These are phyloP conservation scores for Blastocystis sp. DNA, from an alignment of 352 stramenopile species.

Conservation along the genomic window DNA sequence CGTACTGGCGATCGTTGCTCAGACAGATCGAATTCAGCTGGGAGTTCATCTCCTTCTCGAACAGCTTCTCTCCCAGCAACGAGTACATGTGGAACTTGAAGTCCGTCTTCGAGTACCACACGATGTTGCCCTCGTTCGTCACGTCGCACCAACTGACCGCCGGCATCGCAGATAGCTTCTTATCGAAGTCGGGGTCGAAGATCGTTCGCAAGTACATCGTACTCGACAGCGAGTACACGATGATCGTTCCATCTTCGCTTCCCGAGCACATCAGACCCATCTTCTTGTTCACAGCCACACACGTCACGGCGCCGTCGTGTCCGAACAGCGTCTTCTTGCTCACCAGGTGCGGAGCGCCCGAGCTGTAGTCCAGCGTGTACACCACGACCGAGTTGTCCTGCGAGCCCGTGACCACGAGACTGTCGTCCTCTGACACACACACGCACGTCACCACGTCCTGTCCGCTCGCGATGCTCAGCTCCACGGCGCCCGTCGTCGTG, in stretches of 20 bases:
- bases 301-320: conserved; percentile 51
- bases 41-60: conserved; percentile 48
- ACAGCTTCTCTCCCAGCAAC: conserved; percentile 41
- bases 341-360: neutral
- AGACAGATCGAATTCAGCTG: conserved; percentile 31
- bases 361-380: neutral
- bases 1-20: conserved; percentile 44
- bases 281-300: conserved; percentile 51
- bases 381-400: conserved; percentile 5
- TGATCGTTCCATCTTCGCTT: conserved; percentile 44
- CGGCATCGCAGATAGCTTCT: conserved; percentile 27
- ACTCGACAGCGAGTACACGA: conserved; percentile 42
- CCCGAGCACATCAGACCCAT: conserved; percentile 44
- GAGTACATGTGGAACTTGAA: conserved; percentile 55
- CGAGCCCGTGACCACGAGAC: conserved; percentile 4
- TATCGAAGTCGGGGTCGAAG: conserved; percentile 19
- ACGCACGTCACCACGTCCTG: conserved; percentile 33
- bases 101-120: conserved; percentile 48
- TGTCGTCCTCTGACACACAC: conserved; percentile 15
- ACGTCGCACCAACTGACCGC: conserved; percentile 47
- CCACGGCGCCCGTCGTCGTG: neutral
- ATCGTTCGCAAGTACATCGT: conserved; percentile 33
- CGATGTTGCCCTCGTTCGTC: conserved; percentile 51
- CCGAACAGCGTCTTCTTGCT: neutral
- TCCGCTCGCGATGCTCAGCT: neutral